phyloP scores from a whole-genome alignment of 768 basidiomycete species.

The Ephemerocybe angulata region DNA sequence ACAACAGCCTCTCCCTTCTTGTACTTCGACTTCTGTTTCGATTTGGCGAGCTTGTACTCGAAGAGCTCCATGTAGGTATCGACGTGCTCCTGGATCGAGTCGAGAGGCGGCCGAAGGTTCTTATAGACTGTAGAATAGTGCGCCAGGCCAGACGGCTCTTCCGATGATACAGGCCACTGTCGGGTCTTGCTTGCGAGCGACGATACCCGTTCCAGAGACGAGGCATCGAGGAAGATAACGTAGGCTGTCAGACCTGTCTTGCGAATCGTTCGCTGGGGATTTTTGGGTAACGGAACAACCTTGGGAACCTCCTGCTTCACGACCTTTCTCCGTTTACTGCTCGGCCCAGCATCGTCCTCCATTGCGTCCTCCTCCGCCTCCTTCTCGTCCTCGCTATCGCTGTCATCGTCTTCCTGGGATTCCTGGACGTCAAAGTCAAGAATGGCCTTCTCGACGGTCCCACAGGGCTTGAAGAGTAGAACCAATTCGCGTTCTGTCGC shows the following conservation, averaged over 20 bases:
- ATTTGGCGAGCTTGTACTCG: conserved; percentile 66
- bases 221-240: conserved; percentile 63
- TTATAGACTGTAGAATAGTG: conserved; percentile 69
- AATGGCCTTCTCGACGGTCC: conserved; percentile 16
- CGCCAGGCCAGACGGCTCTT: conserved; percentile 62
- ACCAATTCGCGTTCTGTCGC: conserved; percentile 78
- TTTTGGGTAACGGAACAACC: conserved; percentile 57
- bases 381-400: conserved; percentile 18
- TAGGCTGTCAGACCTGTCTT: conserved; percentile 69
- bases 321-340: conserved; percentile 38
- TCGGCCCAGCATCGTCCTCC: neutral
- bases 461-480: conserved; percentile 64
- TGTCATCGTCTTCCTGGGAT: neutral
- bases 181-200: conserved; percentile 48
- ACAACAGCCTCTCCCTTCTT: conserved; percentile 84
- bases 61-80: conserved; percentile 74
- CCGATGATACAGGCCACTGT: conserved; percentile 58
- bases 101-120: conserved; percentile 71
- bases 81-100: conserved; percentile 70
- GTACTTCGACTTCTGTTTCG: conserved; percentile 61
- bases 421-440: conserved; percentile 11
- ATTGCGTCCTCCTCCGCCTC: conserved; percentile 35
- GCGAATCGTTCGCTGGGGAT: conserved; percentile 51
- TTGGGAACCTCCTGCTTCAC: conserved; percentile 40
- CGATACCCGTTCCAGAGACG: conserved; percentile 68